Evolutionary conservation across 169 alveolate genomes (phyloP).

Genomic region (Babesia bigemina): DNA sequence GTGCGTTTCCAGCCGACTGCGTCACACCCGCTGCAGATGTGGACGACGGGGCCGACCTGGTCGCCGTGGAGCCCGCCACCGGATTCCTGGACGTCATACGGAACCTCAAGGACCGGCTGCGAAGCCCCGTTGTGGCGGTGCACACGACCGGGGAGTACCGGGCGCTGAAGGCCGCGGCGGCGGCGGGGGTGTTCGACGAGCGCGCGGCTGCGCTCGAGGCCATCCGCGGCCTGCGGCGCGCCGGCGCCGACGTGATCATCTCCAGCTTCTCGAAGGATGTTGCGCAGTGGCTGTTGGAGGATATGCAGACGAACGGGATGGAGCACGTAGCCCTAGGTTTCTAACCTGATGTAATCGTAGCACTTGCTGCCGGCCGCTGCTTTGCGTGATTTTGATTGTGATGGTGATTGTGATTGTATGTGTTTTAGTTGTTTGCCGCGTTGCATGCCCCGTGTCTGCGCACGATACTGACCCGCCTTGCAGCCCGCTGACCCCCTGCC

Average conservation of each 20-base stretch:
- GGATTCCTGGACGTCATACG: slow-evolving; percentile 66
- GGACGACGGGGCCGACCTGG: slow-evolving; percentile 70
- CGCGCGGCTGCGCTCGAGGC: slow-evolving; percentile 82
- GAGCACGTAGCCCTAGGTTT: slow-evolving; percentile 64
- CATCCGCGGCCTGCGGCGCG: slow-evolving; percentile 81
- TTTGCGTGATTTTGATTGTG: no score
- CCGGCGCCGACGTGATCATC: slow-evolving; percentile 87
- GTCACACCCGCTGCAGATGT: slow-evolving; percentile 54
- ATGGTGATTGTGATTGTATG: no score
- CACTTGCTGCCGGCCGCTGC: neutral
- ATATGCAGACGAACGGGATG: slow-evolving; percentile 69
- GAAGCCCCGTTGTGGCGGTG: slow-evolving; percentile 70
- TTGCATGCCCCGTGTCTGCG: neutral
- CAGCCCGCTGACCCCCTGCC: slow-evolving; percentile 28
- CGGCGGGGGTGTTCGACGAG: slow-evolving; percentile 69
- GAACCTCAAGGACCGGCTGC: slow-evolving; percentile 48
- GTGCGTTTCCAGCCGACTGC: slow-evolving; percentile 5
- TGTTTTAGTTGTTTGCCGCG: no score
- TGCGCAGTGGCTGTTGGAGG: slow-evolving; percentile 75
- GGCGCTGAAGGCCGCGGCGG: slow-evolving; percentile 69
- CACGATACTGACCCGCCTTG: neutral
- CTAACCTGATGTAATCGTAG: slow-evolving; percentile 33
- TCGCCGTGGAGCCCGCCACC: slow-evolving; percentile 75
- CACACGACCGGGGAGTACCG: slow-evolving; percentile 75
- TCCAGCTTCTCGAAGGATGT: slow-evolving; percentile 81